Evolutionary conservation across 73 alveolate species (phyloP).

Genomic region (Blepharisma japonicum): DNA sequence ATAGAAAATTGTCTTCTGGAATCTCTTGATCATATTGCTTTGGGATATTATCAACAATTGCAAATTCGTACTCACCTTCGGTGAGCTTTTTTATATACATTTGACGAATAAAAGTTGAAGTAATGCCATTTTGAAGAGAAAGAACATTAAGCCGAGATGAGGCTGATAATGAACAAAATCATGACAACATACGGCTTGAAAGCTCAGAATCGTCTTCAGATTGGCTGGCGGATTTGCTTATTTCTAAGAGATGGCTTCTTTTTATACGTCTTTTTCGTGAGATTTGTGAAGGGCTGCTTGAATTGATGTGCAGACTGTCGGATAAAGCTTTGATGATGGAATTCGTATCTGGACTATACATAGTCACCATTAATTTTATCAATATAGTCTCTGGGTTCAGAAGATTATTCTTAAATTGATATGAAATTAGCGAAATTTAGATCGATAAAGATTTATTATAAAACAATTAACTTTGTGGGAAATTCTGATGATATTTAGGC

Average conservation of each 20-base stretch:
- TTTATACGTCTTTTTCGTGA: neutral
- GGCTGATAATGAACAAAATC: neutral
- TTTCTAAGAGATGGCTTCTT: neutral
- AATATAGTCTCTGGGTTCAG: no score
- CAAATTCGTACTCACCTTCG: neutral
- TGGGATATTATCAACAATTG: neutral
- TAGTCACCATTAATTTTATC: neutral
- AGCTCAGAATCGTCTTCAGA: neutral
- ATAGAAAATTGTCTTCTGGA: neutral
- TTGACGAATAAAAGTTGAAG: neutral
- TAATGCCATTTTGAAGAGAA: neutral
- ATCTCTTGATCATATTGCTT: neutral
- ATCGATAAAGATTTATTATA: no score
- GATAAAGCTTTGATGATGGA: neutral
- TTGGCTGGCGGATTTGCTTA: neutral
- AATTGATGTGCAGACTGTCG: neutral
- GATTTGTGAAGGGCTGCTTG: neutral
- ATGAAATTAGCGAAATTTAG: no score
- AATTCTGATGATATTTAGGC: no score
- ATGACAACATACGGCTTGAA: neutral
- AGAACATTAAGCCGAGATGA: neutral
- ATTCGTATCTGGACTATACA: neutral
- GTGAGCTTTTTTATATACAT: neutral
- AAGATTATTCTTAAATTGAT: no score
- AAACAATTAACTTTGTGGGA: no score